phyloP scores from a whole-genome alignment of 306 rosid species.

The Lathyrus oleraceus region DNA sequence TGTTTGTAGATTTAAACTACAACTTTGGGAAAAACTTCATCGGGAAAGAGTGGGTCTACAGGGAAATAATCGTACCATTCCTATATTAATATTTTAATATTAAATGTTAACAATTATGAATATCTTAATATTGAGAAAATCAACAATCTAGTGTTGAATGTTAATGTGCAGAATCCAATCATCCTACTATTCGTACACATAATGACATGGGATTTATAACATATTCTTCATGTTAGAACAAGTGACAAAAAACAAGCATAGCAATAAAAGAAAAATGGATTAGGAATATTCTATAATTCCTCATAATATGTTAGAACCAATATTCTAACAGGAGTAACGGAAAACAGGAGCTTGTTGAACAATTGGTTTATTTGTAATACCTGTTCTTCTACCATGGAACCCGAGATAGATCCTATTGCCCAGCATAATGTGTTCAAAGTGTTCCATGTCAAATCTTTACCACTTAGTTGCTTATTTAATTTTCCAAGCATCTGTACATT shows the following conservation, averaged over 20 bases:
- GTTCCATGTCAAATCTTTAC: constrained; percentile 99
- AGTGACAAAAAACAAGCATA: neutral
- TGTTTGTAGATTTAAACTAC: too few species aligned
- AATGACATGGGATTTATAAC: neutral
- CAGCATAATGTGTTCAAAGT: constrained; percentile 92
- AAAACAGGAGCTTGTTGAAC: neutral
- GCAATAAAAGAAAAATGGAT: neutral
- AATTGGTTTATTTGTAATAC: constrained; percentile 40
- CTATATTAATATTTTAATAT: too few species aligned
- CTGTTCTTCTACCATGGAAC: constrained; percentile 98
- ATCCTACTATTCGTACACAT: neutral
- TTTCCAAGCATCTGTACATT: constrained; percentile 82
- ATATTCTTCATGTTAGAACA: neutral
- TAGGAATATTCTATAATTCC: neutral
- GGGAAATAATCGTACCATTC: too few species aligned
- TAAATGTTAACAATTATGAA: neutral
- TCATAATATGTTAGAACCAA: constrained; percentile 2
- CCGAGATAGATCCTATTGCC: constrained; percentile 99
- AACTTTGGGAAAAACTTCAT: neutral
- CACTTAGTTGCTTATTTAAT: constrained; percentile 80
- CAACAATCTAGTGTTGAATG: neutral
- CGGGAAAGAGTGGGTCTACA: too few species aligned
- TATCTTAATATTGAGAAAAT: neutral
- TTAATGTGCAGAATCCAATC: neutral
- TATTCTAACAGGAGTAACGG: neutral